Conservation (phyloP, 2,329 filamentous ascomycete genomes). For the Diaporthe sp. region DNA sequence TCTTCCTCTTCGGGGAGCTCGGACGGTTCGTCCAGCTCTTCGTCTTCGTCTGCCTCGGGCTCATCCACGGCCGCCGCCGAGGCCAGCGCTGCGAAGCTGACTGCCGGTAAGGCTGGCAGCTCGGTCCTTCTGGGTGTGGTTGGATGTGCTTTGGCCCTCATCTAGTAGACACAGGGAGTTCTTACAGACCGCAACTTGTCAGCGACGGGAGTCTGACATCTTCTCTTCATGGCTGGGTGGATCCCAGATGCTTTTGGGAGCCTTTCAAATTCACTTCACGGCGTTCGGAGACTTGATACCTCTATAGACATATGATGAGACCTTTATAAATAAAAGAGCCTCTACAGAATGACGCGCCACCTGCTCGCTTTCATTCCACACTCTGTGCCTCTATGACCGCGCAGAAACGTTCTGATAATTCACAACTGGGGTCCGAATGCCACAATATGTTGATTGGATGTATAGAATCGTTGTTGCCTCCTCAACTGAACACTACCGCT, state of each 20-base stretch:
- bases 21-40: conserved; percentile 8
- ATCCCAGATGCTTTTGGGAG: background rate
- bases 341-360: background rate
- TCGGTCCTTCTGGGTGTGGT: conserved; percentile 5
- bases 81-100: background rate
- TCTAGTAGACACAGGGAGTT: background rate
- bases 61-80: background rate
- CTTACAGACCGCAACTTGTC: background rate
- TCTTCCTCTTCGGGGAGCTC: conserved; percentile 6
- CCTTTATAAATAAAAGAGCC: background rate
- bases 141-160: background rate
- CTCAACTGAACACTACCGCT: background rate
- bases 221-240: conserved; percentile 12
- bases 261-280: background rate
- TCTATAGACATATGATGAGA: background rate
- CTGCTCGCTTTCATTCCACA: background rate
- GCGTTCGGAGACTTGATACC: conserved; percentile 28
- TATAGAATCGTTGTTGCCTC: background rate
- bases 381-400: background rate
- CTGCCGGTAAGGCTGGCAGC: background rate
- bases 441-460: background rate
- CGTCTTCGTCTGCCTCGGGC: conserved; percentile 22
- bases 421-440: background rate
- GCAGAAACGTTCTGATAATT: background rate
- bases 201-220: background rate